phyloP scores from a whole-genome alignment of 2,329 filamentous ascomycete species.

The Chalara sp. region DNA sequence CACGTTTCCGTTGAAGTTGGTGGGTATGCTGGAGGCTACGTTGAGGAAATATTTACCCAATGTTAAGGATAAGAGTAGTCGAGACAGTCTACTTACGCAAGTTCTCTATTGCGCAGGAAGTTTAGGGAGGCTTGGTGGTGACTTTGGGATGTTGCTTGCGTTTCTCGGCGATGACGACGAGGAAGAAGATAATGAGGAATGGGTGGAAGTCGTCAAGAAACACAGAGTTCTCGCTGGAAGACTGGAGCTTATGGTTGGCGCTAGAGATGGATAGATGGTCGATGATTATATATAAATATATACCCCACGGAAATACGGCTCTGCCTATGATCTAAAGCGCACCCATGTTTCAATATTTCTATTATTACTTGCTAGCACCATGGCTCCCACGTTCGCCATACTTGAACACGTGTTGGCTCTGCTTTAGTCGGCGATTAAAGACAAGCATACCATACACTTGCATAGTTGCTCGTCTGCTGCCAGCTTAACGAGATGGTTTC shows the following conservation, averaged over 20 bases:
- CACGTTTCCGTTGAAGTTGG: slow-evolving; percentile 78
- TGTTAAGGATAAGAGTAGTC: slow-evolving; percentile 68
- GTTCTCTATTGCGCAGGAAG: slow-evolving; percentile 91
- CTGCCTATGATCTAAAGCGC: too few species aligned
- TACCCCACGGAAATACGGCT: too few species aligned
- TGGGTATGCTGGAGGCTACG: slow-evolving; percentile 73
- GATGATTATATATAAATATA: too few species aligned
- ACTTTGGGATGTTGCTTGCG: slow-evolving; percentile 86
- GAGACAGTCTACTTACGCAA: slow-evolving; percentile 86
- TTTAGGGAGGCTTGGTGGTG: slow-evolving; percentile 79
- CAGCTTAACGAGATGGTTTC: too few species aligned
- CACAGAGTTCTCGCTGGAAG: slow-evolving; percentile 79
- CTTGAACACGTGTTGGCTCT: too few species aligned
- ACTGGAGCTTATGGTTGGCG: slow-evolving; percentile 60
- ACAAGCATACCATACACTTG: too few species aligned
- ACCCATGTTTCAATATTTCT: too few species aligned
- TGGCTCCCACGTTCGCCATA: too few species aligned
- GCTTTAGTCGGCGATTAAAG: too few species aligned
- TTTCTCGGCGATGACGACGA: slow-evolving; percentile 36
- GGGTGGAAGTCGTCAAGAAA: slow-evolving; percentile 84
- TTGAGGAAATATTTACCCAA: slow-evolving; percentile 72
- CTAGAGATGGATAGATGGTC: slow-evolving; percentile 13
- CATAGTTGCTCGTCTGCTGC: too few species aligned
- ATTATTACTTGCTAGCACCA: too few species aligned
- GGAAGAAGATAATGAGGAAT: slow-evolving; percentile 50